Conservation (phyloP, 2,329 filamentous ascomycete species). For the Aspergillus alliaceus region DNA sequence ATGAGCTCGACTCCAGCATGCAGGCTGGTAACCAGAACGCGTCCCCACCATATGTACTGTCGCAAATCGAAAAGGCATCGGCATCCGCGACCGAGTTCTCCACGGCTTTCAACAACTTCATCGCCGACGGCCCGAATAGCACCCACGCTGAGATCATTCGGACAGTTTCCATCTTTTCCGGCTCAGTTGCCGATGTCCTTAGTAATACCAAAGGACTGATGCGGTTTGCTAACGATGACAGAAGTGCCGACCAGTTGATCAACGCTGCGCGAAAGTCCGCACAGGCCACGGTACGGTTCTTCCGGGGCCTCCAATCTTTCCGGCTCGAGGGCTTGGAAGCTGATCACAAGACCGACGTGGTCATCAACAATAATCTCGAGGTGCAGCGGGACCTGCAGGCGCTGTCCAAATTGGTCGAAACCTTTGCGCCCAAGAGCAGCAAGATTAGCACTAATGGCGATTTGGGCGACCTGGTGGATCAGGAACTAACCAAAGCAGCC, state of each 20-base stretch:
- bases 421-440: constrained; percentile 82
- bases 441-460: constrained; percentile 80
- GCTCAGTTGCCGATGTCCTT: constrained; percentile 88
- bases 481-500: constrained; percentile 87
- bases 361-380: constrained; percentile 96
- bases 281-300: constrained; percentile 86
- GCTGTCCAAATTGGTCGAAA: constrained; percentile 88
- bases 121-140: constrained; percentile 91
- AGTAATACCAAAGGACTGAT: constrained; percentile 95
- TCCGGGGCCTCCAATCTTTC: constrained; percentile 91
- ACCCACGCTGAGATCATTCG: constrained; percentile 89
- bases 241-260: constrained; percentile 84
- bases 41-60: constrained; percentile 89
- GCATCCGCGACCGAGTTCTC: constrained; percentile 95
- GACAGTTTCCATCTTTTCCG: constrained; percentile 84
- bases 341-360: constrained; percentile 91
- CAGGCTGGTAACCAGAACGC: constrained; percentile 98
- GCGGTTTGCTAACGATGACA: constrained; percentile 90
- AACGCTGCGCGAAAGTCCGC: constrained; percentile 81
- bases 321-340: constrained; percentile 86
- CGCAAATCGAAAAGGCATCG: constrained; percentile 95
- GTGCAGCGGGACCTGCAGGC: constrained; percentile 92
- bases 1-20: constrained; percentile 97
- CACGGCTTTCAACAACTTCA: constrained; percentile 97
- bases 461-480: constrained; percentile 87